A percentile compares a stretch with the other conserved stretches of the same genome.
Conservation (phyloP, 2,329 filamentous ascomycete species). For the Tolypocladium cylindrosporum region DNA sequence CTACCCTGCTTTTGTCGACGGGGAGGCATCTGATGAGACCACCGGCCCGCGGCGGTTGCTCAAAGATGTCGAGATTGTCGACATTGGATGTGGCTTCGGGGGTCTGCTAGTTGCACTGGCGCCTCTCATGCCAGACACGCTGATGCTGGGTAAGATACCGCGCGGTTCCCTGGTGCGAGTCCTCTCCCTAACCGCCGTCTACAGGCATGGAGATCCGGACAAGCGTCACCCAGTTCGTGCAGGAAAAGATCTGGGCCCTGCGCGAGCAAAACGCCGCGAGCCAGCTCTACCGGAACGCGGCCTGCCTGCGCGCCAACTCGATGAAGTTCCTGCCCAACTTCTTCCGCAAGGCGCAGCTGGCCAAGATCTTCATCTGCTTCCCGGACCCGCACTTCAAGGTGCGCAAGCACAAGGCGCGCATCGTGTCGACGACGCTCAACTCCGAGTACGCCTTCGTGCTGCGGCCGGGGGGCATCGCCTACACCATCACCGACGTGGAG, state of each 20-base stretch:
- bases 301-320: constrained; percentile 82
- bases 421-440: constrained; percentile 79
- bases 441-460: constrained; percentile 90
- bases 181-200: not conserved
- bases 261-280: constrained; percentile 49
- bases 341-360: constrained; percentile 71
- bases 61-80: constrained; percentile 79
- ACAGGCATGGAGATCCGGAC: constrained; percentile 84
- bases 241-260: constrained; percentile 76
- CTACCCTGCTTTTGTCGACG: constrained; percentile 63
- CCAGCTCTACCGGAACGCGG: constrained; percentile 69
- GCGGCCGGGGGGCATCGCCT: constrained; percentile 73
- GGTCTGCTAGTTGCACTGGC: constrained; percentile 80
- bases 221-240: constrained; percentile 83
- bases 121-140: constrained; percentile 67
- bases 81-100: constrained; percentile 96
- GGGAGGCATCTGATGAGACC: constrained; percentile 18
- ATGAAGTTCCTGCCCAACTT: constrained; percentile 99
- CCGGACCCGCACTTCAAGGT: constrained; percentile 98
- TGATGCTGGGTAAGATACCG: constrained; percentile 60
- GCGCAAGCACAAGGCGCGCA: constrained; percentile 92
- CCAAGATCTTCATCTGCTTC: constrained; percentile 95
- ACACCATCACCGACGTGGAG: constrained; percentile 96
- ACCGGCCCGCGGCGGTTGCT: constrained; percentile 16
- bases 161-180: not conserved